Conservation (phyloP, 805 yeast species). For the Diddensiella transvaalensis region DNA sequence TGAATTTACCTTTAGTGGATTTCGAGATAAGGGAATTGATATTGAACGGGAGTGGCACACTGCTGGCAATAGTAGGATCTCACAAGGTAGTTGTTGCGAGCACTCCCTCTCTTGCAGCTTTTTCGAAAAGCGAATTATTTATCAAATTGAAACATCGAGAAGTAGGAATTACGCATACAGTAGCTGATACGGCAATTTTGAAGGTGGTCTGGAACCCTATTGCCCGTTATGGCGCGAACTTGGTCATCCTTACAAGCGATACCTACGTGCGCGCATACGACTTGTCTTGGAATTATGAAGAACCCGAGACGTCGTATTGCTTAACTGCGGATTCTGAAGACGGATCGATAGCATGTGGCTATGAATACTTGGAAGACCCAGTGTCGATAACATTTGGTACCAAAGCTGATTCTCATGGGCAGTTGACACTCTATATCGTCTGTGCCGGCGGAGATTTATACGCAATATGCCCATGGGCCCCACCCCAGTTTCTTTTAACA, state of each 20-base stretch:
- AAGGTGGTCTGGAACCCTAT: slow-evolving; percentile 45
- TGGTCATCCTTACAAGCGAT: slow-evolving; percentile 41
- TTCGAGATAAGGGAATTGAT: slow-evolving; percentile 36
- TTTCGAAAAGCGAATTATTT: slow-evolving; percentile 8
- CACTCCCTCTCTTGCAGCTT: slow-evolving; percentile 31
- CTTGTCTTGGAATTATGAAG: slow-evolving; percentile 29
- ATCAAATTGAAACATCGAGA: slow-evolving; percentile 28
- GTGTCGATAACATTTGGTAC: slow-evolving; percentile 48
- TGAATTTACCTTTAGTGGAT: slow-evolving; percentile 25
- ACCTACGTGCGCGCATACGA: slow-evolving; percentile 37
- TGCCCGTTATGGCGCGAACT: slow-evolving; percentile 41
- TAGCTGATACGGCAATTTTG: slow-evolving; percentile 32
- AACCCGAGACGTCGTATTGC: slow-evolving; percentile 23
- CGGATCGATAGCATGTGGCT: background rate
- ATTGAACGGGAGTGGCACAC: slow-evolving; percentile 41
- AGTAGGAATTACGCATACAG: slow-evolving; percentile 22
- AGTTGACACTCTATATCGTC: slow-evolving; percentile 50
- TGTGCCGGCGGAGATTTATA: slow-evolving; percentile 57
- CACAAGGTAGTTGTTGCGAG: slow-evolving; percentile 31
- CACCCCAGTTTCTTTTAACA: slow-evolving; percentile 42
- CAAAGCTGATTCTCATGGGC: slow-evolving; percentile 36
- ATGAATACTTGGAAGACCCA: slow-evolving; percentile 21
- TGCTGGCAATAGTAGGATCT: slow-evolving; percentile 42
- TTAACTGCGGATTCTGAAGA: slow-evolving; percentile 10
- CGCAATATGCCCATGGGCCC: slow-evolving; percentile 62